Evolutionary conservation across 2,329 filamentous ascomycete species (phyloP).

Genomic region (Colletotrichum chrysophilum): DNA sequence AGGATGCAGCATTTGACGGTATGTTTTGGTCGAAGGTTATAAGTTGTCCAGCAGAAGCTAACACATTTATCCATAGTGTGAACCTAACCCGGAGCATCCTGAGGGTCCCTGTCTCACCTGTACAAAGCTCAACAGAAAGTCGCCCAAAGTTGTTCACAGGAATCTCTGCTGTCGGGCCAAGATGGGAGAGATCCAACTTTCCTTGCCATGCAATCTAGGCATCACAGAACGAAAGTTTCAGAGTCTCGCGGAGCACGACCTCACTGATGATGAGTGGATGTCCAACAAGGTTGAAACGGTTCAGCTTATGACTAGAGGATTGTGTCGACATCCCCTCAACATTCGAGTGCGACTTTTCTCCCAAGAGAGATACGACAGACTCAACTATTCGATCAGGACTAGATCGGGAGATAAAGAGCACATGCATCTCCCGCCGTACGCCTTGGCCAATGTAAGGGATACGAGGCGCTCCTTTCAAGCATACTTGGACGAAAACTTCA

Average conservation of each 20-base stretch:
- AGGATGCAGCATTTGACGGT: conserved; percentile 49
- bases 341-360: conserved; percentile 50
- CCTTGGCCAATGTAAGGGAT: conserved; percentile 40
- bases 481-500: conserved; percentile 35
- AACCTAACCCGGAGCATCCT: conserved; percentile 33
- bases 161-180: conserved; percentile 49
- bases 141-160: conserved; percentile 52
- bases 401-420: neutral
- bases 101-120: conserved; percentile 46
- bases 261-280: conserved; percentile 36
- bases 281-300: conserved; percentile 35
- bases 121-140: conserved; percentile 37
- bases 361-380: conserved; percentile 35
- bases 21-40: conserved; percentile 25
- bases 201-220: conserved; percentile 36
- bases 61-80: conserved; percentile 36
- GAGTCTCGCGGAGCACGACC: conserved; percentile 38
- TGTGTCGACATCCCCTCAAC: conserved; percentile 39
- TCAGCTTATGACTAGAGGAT: conserved; percentile 38
- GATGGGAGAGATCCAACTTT: conserved; percentile 44
- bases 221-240: conserved; percentile 47
- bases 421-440: conserved; percentile 41
- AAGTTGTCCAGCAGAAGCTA: neutral
- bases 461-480: conserved; percentile 36
- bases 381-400: conserved; percentile 39